Evolutionary conservation across 306 rosid genomes (phyloP).

Genomic region (Citrullus amarus): DNA sequence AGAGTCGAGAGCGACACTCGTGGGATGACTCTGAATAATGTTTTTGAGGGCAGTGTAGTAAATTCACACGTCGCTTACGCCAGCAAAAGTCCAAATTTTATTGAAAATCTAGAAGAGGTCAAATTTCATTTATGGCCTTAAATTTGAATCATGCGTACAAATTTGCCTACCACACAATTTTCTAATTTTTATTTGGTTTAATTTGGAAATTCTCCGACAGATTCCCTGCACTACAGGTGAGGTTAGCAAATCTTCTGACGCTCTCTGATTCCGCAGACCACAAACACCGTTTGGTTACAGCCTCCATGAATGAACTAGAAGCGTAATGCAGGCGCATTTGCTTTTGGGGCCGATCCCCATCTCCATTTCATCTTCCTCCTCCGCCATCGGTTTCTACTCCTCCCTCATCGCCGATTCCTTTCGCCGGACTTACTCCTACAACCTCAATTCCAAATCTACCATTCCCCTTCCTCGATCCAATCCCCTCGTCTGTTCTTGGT

Average conservation of each 20-base stretch:
- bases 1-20: too few relatives aligned
- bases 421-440: constrained; percentile 5
- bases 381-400: constrained; percentile 4
- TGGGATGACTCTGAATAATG: too few relatives aligned
- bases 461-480: background rate
- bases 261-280: background rate
- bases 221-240: too few relatives aligned
- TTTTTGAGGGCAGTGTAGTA: too few relatives aligned
- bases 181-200: too few relatives aligned
- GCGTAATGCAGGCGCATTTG: constrained; percentile 47
- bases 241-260: background rate
- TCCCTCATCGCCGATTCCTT: constrained; percentile 20
- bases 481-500: constrained; percentile 14
- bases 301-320: constrained; percentile 4
- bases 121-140: too few relatives aligned
- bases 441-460: constrained; percentile 10
- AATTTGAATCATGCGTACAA: too few relatives aligned
- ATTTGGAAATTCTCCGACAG: too few relatives aligned
- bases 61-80: too few relatives aligned
- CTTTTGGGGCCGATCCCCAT: constrained; percentile 46
- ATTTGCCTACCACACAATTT: too few relatives aligned
- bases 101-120: too few relatives aligned
- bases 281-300: background rate
- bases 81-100: too few relatives aligned
- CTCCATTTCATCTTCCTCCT: background rate